phyloP scores from a whole-genome alignment of 192 early-diverging fungal genomes.

The Entrophospora sp. region DNA sequence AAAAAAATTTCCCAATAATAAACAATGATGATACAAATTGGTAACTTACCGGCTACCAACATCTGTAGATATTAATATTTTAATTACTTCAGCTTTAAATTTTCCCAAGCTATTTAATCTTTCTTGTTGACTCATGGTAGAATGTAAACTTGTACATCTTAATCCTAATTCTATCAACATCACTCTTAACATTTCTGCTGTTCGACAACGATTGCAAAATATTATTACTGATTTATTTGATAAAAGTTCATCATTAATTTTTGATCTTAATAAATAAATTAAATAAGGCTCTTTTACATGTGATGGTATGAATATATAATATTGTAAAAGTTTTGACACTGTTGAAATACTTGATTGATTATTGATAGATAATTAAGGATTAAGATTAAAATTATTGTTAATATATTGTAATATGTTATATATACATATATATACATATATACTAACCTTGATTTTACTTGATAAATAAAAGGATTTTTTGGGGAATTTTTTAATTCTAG shows the following conservation, averaged over 20 bases:
- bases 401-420: not conserved
- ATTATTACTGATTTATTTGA: slow-evolving; percentile 84
- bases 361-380: slow-evolving; percentile 25
- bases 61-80: slow-evolving; percentile 91
- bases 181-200: slow-evolving; percentile 75
- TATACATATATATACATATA: not conserved
- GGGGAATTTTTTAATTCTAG: slow-evolving; percentile 50
- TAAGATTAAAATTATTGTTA: slow-evolving; percentile 27
- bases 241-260: too few relatives aligned
- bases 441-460: slow-evolving; percentile 34
- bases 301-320: slow-evolving; percentile 88
- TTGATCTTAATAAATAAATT: slow-evolving; percentile 63
- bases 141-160: slow-evolving; percentile 82
- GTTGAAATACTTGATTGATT: slow-evolving; percentile 62
- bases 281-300: slow-evolving; percentile 85
- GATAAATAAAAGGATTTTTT: slow-evolving; percentile 45
- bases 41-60: slow-evolving; percentile 85
- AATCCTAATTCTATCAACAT: slow-evolving; percentile 90
- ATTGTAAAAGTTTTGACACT: slow-evolving; percentile 79
- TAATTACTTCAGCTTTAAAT: slow-evolving; percentile 82
- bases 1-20: not conserved
- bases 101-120: slow-evolving; percentile 83
- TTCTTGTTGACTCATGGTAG: slow-evolving; percentile 87
- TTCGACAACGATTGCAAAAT: slow-evolving; percentile 80
- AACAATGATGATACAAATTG: not conserved